Conservation (phyloP, 208 protist genomes). For the Endotrypanum monterogeii region DNA sequence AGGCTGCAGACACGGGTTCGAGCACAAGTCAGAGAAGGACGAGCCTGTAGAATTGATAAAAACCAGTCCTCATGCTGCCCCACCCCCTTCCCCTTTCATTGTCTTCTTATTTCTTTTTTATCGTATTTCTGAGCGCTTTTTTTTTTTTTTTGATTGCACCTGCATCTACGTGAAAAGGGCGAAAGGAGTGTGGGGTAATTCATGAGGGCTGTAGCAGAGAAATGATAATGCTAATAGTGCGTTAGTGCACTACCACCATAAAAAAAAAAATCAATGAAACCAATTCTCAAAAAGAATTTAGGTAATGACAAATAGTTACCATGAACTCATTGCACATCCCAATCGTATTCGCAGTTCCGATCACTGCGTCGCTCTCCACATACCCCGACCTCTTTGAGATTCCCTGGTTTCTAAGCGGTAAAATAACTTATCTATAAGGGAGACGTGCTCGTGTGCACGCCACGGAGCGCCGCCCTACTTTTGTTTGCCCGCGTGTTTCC, state of each 20-base stretch:
- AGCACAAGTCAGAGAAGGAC: not conserved
- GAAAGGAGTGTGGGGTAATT: not conserved
- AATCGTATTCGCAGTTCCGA: not conserved
- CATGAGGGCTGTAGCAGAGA: not conserved
- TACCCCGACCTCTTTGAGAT: not conserved
- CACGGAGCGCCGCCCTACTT: too few species aligned
- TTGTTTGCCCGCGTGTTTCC: too few species aligned
- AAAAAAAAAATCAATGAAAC: not conserved
- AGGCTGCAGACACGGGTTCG: not conserved
- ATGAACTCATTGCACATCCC: not conserved
- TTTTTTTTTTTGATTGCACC: not conserved
- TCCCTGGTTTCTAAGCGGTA: not conserved
- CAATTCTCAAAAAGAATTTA: too few species aligned
- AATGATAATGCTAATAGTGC: slow-evolving; percentile 1
- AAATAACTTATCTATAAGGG: not conserved
- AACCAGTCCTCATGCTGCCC: not conserved
- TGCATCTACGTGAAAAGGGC: not conserved
- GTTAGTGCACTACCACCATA: not conserved
- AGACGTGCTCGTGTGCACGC: too few species aligned
- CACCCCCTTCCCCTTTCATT: not conserved
- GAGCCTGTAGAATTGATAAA: not conserved
- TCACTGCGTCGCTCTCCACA: not conserved
- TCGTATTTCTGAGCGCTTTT: not conserved
- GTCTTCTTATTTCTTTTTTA: not conserved
- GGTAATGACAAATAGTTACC: not conserved